These are phyloP conservation scores for Aspergillus bridgeri DNA, from an alignment of 495 filamentous ascomycete genomes.

Conservation along the genomic window DNA sequence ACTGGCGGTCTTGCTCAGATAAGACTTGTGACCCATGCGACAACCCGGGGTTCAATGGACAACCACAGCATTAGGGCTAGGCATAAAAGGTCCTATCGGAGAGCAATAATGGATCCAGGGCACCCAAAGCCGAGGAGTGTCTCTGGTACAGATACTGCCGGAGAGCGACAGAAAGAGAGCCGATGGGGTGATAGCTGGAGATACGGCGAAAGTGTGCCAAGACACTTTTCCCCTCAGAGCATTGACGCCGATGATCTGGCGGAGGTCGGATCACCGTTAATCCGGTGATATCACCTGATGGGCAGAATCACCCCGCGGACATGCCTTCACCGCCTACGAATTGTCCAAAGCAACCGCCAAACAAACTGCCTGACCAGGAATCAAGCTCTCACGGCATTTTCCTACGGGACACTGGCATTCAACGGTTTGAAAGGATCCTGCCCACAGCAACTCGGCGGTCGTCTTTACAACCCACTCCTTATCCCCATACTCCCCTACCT, in stretches of 20 bases:
- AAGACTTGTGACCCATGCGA: background rate
- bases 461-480: background rate
- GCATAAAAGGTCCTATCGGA: background rate
- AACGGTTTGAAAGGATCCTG: background rate
- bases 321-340: constrained; percentile 23
- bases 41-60: background rate
- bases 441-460: background rate
- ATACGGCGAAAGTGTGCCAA: constrained; percentile 16
- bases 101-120: background rate
- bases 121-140: background rate
- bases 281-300: constrained; percentile 21
- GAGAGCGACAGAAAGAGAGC: constrained; percentile 7
- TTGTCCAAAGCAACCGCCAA: constrained; percentile 29
- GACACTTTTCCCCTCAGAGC: constrained; percentile 24
- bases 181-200: background rate
- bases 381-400: constrained; percentile 18
- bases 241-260: constrained; percentile 23
- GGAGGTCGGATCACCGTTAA: constrained; percentile 17
- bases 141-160: background rate
- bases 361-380: constrained; percentile 36
- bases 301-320: constrained; percentile 29
- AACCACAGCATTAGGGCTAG: background rate
- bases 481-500: background rate
- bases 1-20: constrained; percentile 12
- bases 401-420: constrained; percentile 3